A percentile compares a stretch with the other conserved stretches of the same genome.
These are phyloP conservation scores for Podosphaera fusca DNA, from an alignment of 2,329 filamentous ascomycete genomes.

Conservation along the genomic window DNA sequence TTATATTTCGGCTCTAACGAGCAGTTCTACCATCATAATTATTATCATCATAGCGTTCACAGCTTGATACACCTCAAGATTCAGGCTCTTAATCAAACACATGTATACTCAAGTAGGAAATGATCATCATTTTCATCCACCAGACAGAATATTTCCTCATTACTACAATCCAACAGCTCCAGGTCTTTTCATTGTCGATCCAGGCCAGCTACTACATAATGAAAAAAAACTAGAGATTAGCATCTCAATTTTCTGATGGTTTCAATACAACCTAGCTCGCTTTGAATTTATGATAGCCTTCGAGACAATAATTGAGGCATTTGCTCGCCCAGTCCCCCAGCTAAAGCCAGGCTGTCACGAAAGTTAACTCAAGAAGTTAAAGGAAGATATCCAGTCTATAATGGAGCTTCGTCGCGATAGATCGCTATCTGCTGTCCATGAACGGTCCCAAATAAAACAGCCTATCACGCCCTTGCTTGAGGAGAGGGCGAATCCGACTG, in stretches of 20 bases:
- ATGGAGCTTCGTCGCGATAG: conserved; percentile 38
- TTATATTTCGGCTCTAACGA: not conserved
- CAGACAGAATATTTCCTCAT: not conserved
- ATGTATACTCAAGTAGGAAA: not conserved
- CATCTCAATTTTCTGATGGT: not conserved
- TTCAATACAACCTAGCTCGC: not conserved
- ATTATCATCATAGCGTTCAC: not conserved
- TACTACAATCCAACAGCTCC: not conserved
- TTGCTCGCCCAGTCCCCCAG: not conserved
- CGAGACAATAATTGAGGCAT: not conserved
- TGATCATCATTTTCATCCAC: not conserved
- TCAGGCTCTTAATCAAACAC: not conserved
- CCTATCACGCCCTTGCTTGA: conserved; percentile 38
- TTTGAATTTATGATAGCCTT: not conserved
- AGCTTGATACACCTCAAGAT: not conserved
- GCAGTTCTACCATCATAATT: not conserved
- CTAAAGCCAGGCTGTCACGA: not conserved
- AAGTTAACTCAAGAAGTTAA: too few species aligned
- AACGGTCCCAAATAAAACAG: conserved; percentile 41
- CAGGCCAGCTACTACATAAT: not conserved
- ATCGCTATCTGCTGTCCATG: conserved; percentile 35
- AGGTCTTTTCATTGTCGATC: not conserved
- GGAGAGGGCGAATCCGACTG: conserved; percentile 26
- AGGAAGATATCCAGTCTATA: not conserved
- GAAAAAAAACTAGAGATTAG: not conserved